phyloP scores from a whole-genome alignment of 805 yeast genomes.

The Diddensiella santjacobensis region DNA sequence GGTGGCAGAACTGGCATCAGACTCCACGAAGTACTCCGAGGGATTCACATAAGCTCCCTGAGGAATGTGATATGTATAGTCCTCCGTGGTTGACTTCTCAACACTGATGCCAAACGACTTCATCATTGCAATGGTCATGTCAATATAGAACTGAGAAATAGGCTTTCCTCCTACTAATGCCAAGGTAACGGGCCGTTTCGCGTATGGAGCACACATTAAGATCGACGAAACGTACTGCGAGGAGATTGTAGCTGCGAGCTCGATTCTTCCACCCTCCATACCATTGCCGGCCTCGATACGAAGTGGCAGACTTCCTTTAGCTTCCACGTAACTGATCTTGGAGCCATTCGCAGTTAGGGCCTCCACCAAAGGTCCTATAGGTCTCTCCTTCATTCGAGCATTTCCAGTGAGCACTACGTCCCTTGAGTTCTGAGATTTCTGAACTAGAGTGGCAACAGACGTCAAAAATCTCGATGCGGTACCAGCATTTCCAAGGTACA shows the following conservation, averaged over 20 bases:
- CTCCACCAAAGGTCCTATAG: constrained; percentile 93
- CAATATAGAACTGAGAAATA: constrained; percentile 90
- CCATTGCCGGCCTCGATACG: constrained; percentile 64
- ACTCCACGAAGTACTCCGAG: constrained; percentile 79
- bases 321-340: constrained; percentile 63
- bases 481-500: constrained; percentile 95
- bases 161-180: constrained; percentile 95
- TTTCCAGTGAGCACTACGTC: constrained; percentile 81
- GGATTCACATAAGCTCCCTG: constrained; percentile 79
- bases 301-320: constrained; percentile 81
- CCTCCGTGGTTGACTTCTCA: constrained; percentile 61
- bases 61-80: constrained; percentile 87
- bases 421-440: constrained; percentile 40
- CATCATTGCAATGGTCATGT: constrained; percentile 98
- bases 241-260: constrained; percentile 91
- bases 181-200: constrained; percentile 79
- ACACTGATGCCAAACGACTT: constrained; percentile 80
- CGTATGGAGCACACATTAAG: constrained; percentile 97
- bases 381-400: constrained; percentile 95
- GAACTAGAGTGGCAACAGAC: constrained; percentile 83
- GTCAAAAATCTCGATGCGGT: constrained; percentile 95
- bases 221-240: constrained; percentile 96
- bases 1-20: constrained; percentile 97
- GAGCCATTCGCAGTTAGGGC: constrained; percentile 83
- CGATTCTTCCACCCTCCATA: constrained; percentile 86